Conservation (phyloP, 1,139 yeast species). For the Blastobotrys illinoisensis region DNA sequence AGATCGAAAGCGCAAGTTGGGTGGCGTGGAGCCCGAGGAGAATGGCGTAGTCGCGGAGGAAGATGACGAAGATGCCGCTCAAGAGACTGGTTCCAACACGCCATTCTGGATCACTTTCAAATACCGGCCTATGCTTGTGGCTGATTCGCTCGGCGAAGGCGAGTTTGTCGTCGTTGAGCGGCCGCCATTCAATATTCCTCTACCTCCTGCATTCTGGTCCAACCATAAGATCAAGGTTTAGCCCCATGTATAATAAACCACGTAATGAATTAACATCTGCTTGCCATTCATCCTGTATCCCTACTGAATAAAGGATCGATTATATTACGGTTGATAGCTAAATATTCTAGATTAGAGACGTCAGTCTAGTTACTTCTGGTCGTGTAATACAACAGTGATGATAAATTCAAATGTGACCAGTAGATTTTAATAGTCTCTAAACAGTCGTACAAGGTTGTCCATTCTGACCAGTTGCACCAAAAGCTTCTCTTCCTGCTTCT, state of each 20-base stretch:
- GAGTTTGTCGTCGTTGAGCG: slow-evolving; percentile 75
- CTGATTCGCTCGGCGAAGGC: slow-evolving; percentile 48
- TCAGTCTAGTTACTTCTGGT: too few species aligned
- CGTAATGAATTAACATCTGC: slow-evolving; percentile 1
- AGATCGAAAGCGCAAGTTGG: slow-evolving; percentile 41
- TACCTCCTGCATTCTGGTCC: slow-evolving; percentile 71
- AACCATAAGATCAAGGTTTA: slow-evolving; percentile 52
- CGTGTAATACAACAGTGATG: too few species aligned
- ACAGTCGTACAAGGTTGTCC: slow-evolving; percentile 36
- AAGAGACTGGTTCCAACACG: slow-evolving; percentile 25
- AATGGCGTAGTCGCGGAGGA: slow-evolving; percentile 7
- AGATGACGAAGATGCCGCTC: slow-evolving; percentile 21
- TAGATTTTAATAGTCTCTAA: slow-evolving; percentile 33
- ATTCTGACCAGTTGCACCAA: slow-evolving; percentile 31
- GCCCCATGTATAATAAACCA: background rate
- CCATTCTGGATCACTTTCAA: slow-evolving; percentile 69
- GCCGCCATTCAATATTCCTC: slow-evolving; percentile 57
- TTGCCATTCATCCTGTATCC: too few species aligned
- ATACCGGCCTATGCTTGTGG: slow-evolving; percentile 68
- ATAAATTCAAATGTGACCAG: too few species aligned
- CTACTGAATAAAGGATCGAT: background rate
- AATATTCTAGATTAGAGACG: too few species aligned
- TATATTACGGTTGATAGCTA: too few species aligned
- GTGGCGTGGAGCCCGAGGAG: slow-evolving; percentile 41
- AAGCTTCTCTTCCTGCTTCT: slow-evolving; percentile 31